phyloP scores from a whole-genome alignment of 2,329 filamentous ascomycete genomes.

The Fusarium sp. region DNA sequence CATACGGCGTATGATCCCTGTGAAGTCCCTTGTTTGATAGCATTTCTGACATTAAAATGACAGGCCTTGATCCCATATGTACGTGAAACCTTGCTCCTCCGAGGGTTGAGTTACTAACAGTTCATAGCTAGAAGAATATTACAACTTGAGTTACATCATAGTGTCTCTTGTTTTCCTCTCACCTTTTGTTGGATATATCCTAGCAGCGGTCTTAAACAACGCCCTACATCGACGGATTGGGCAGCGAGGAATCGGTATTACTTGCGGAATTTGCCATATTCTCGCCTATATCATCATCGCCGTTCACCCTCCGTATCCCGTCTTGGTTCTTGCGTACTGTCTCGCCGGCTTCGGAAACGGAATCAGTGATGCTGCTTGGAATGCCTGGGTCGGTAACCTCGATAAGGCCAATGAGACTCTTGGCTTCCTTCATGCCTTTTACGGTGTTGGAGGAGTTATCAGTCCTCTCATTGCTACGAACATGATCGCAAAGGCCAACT shows the following conservation, averaged over 20 bases:
- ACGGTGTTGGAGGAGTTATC: constrained; percentile 75
- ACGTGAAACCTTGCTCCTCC: constrained; percentile 32
- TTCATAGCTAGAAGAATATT: constrained; percentile 59
- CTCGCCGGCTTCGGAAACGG: constrained; percentile 79
- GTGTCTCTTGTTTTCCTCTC: constrained; percentile 75
- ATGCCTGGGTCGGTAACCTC: constrained; percentile 72
- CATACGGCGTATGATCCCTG: constrained; percentile 63
- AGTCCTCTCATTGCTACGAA: constrained; percentile 77
- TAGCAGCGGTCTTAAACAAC: constrained; percentile 72
- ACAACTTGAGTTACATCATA: constrained; percentile 69
- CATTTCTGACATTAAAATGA: not conserved
- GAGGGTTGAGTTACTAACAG: not conserved
- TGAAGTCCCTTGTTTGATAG: not conserved
- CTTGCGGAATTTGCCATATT: constrained; percentile 70
- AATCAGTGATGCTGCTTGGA: constrained; percentile 68
- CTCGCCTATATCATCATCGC: constrained; percentile 72
- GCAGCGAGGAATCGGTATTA: constrained; percentile 68
- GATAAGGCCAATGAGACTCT: constrained; percentile 75
- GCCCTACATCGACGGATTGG: constrained; percentile 46
- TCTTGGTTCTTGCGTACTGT: constrained; percentile 72
- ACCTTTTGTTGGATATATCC: constrained; percentile 72
- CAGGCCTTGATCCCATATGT: constrained; percentile 62
- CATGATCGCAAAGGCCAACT: constrained; percentile 71
- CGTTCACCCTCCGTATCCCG: constrained; percentile 75
- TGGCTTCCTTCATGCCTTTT: constrained; percentile 75